Percentiles rank a stretch among this genome's conserved stretches.
Evolutionary conservation across 495 filamentous ascomycete species (phyloP).

Genomic region (Trichoderma gamsii): DNA sequence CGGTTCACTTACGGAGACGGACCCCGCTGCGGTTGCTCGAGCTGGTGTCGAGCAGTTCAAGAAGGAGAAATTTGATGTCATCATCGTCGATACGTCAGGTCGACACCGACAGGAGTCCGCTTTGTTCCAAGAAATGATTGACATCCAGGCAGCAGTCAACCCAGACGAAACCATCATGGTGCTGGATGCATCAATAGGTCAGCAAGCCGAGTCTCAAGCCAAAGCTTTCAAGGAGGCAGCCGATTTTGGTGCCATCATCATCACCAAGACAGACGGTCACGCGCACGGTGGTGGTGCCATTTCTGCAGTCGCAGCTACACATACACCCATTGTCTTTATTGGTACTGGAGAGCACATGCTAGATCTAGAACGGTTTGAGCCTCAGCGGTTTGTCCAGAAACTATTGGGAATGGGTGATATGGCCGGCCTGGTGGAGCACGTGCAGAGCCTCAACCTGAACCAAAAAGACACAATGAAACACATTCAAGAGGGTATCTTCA

Average conservation of each 20-base stretch:
- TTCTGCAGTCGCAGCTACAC: slow-evolving; percentile 93
- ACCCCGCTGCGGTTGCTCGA: slow-evolving; percentile 84
- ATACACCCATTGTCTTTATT: slow-evolving; percentile 95
- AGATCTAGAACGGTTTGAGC: slow-evolving; percentile 87
- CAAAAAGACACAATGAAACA: slow-evolving; percentile 99
- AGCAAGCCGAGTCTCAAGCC: slow-evolving; percentile 89
- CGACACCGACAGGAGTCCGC: slow-evolving; percentile 91
- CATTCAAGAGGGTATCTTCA: slow-evolving; percentile 93
- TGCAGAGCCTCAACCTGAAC: slow-evolving; percentile 92
- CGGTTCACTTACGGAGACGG: slow-evolving; percentile 89
- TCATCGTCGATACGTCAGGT: slow-evolving; percentile 95
- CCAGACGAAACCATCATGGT: slow-evolving; percentile 99
- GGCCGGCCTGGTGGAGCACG: slow-evolving; percentile 90
- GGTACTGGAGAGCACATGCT: slow-evolving; percentile 96
- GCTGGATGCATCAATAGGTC: slow-evolving; percentile 91
- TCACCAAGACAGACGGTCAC: slow-evolving; percentile 96
- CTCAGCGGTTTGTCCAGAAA: slow-evolving; percentile 84
- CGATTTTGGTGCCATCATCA: slow-evolving; percentile 97
- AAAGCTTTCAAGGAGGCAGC: slow-evolving; percentile 96
- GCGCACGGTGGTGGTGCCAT: slow-evolving; percentile 94
- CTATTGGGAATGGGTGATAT: slow-evolving; percentile 97
- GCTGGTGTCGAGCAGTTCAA: slow-evolving; percentile 99
- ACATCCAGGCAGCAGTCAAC: slow-evolving; percentile 85
- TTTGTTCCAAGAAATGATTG: slow-evolving; percentile 95
- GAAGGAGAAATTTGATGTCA: slow-evolving; percentile 96